Evolutionary conservation across 306 rosid genomes (phyloP), one percentile per base, ranked within the genome.

Genomic region (Styphnolobium japonicum): DNA sequence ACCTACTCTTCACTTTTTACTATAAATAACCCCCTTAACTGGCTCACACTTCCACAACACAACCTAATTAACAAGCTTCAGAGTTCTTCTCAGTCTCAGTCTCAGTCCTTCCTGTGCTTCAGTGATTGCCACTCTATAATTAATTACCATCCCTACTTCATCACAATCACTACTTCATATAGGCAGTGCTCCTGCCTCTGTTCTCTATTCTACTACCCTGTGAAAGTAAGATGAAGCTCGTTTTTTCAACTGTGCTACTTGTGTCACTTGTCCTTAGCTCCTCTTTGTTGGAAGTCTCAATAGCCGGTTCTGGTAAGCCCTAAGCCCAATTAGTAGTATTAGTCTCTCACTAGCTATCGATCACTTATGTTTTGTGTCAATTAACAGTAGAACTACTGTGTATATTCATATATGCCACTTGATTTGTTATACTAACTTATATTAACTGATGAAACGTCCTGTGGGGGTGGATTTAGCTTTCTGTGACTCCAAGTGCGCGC

Each of bases 251-350:
- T 58, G 62, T 80, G 36, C 46, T 92, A 7, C 88, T 94, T 46
- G 69, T 88, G 49, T 85, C 73, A 76, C 93, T 93, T 64, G 58
- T 93, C 68, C 86, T 92, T 7, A 76, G 60, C 85, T 84, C 90
- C 80, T 85, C 88, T 49, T 74, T 88, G 70, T 42, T 88, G 3
- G 81, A 90, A 71, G 71, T 83, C 71, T 64, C 92, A 40, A 29
- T 76, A 73, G 90, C 93, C 56, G 89, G 82, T 73, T 86, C 96
- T 67, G 82, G 97, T 94, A 90, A 65, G 64, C 74, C 27, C 0
- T 19, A 6, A 33, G 14, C 53, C 53, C 51, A 45, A 39, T 18
- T 57, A 25, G 36, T 57, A 23, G 39, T 5, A 25, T 7, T 25
- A 9, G 8, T 16, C 33, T 12, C 15, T 79, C 55, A n/a, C 8